Base-by-base conservation (phyloP, 164 flowering plant species). In the Berberis vulgaris region DNA sequence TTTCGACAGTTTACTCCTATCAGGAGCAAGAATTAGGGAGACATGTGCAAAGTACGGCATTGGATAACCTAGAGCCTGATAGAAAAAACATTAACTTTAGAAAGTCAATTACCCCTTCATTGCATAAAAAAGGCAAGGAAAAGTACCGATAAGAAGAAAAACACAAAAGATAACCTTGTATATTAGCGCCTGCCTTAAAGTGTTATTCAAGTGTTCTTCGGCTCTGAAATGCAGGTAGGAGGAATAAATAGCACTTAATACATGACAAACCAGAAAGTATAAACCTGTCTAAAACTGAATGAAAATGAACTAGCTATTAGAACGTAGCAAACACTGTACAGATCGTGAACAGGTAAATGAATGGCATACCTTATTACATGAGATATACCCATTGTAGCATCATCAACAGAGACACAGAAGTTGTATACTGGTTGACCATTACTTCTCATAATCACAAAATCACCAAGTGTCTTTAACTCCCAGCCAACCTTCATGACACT, bases 341-440 rank as follows among this genome's bases (percentile, higher is more conserved):
- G 52, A 50, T 43, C 40, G 11, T 1, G 1, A 13, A 26, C 64
- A 54, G 38, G 39, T 6, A 5, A 10, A 1, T 7, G n/a, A 52
- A 52, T 9, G 44, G 7, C 45, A 57, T 72, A 88, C 98, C 98
- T 94, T 69, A 94, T 86, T 52, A 94, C 97, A 82, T 94, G 99
- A 43, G 99, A 87, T 59, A 94, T 94, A 40, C 87, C 90, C 99
- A 91, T 94, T 65, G 96, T 84, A 62, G 99, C 96, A 83, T 94
- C 99, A 85, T 94, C 99, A 65, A 94, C 87, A 2, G 97, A 91
- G 72, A 91, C 99, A 71, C 99, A 94, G 61, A 91, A 94, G 74
- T 94, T 94, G 81, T 94, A 94, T 39, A 94, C 97, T 52, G 98
- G 97, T 71, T 91, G 97, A 13, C 97, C 98, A 68, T 91, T 91